Base-by-base conservation (phyloP, 2,329 filamentous ascomycete genomes). In the Phaeosphaeriaceae sp. region DNA sequence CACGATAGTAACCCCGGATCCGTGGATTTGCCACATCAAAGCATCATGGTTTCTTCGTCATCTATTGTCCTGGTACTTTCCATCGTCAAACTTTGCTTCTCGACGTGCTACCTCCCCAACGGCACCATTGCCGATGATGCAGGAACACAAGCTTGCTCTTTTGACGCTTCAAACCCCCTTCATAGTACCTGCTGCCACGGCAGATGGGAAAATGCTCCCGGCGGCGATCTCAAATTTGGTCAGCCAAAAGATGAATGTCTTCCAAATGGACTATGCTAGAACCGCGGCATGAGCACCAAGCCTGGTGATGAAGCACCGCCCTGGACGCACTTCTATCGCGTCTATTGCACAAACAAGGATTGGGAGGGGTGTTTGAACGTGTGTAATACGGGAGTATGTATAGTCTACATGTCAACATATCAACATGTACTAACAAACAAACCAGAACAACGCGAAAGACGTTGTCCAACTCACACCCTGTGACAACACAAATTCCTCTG, bases 221-320 rank as follows among this genome's bases (percentile, higher is more conserved):
- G 56, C 1, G 38, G 39, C 15, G 32, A 45, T 23, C 15, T 48
- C 20, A 42, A 30, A 23, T 29, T 36, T 20, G 56, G 56, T 15
- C 38, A 29, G 6, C 43, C 53, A 1, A 21, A 37, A 3, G 56
- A 59, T 40, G 50, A 52, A 40, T 59, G 56, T 28, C 33, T 59
- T n/a, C 45, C 47, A 5, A 59, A 59, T 20, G 56, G 53, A 8
- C 20, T 59, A 12, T 59, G 56, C 18, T 47, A 48, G 28, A 56
- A 59, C 21, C 42, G 46, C n/a, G 29, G 37, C 17, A 38, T 38
- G 6, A 46, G 39, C 26, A 44, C 21, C 5, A 32, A 8, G 1
- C 33, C 18, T 15, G 50, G 41, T 2, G 18, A 26, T 13, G 35
- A 32, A 7, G 3, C 1, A 17, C 37, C 39, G 13, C 28, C 21